phyloP scores from a whole-genome alignment of 805 yeast genomes.

The Candida berthetii region DNA sequence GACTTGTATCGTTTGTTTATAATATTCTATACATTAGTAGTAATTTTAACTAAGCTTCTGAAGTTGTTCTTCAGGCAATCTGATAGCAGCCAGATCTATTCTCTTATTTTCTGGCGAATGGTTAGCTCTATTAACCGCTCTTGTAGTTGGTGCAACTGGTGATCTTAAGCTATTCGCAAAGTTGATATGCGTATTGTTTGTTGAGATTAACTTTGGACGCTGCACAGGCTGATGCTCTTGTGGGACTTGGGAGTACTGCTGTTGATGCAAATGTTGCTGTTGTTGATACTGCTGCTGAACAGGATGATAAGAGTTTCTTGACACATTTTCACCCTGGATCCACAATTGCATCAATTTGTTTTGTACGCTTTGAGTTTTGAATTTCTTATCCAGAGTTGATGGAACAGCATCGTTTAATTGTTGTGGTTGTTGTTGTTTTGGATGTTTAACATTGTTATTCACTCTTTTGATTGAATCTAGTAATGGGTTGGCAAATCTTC shows the following conservation, averaged over 20 bases:
- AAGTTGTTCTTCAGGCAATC: constrained; percentile 14
- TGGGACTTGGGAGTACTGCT: constrained; percentile 2
- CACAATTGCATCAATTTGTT: constrained; percentile 16
- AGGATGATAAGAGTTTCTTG: constrained; percentile 1
- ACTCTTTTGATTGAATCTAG: constrained; percentile 54
- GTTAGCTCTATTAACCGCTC: constrained; percentile 32
- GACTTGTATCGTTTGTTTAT: too few relatives aligned
- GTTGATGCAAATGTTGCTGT: constrained; percentile 10
- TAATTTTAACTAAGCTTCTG: constrained; percentile 10
- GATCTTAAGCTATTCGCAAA: constrained; percentile 6
- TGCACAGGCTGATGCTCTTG: constrained; percentile 4
- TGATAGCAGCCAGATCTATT: constrained; percentile 18
- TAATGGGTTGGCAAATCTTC: constrained; percentile 68
- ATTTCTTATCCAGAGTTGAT: neutral
- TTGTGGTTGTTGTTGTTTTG: neutral
- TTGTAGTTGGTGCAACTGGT: constrained; percentile 27
- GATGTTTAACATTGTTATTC: constrained; percentile 10
- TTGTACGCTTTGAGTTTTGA: constrained; percentile 11
- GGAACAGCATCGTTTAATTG: neutral
- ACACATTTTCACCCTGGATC: constrained; percentile 13
- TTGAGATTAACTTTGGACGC: constrained; percentile 1
- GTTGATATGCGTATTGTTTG: constrained; percentile 3
- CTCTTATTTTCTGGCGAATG: constrained; percentile 15
- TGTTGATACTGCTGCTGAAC: constrained; percentile 7
- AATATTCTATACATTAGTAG: neutral